Conservation (phyloP, 1,139 yeast genomes). For the Saccharomyces hybrid region DNA sequence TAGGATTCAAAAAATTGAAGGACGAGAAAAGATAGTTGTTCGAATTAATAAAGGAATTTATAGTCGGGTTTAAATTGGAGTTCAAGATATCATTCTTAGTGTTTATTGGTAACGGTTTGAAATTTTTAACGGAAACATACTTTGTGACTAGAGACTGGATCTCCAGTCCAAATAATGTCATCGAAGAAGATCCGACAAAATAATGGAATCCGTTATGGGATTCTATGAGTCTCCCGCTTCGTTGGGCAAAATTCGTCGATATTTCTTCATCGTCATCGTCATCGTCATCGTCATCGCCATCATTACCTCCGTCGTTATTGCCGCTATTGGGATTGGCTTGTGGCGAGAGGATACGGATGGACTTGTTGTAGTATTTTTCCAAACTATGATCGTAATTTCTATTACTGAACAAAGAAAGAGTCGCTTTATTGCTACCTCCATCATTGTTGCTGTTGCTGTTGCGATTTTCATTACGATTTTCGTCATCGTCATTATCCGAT, state of each 20-base stretch:
- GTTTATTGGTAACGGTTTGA: constrained; percentile 14
- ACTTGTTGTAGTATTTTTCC: neutral
- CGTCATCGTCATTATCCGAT: constrained; percentile 1
- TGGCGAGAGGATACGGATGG: neutral
- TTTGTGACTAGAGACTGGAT: constrained; percentile 46
- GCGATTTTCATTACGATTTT: neutral
- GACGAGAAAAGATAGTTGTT: neutral
- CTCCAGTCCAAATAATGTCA: constrained; percentile 72
- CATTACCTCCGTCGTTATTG: neutral
- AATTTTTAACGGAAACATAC: constrained; percentile 16
- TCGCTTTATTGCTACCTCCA: neutral
- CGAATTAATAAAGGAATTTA: neutral
- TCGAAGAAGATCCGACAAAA: constrained; percentile 72
- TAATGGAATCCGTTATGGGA: constrained; percentile 68
- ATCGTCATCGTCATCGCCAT: neutral
- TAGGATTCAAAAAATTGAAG: neutral
- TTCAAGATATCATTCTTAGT: neutral
- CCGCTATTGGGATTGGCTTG: neutral
- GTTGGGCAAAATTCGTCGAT: constrained; percentile 59
- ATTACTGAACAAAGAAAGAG: neutral
- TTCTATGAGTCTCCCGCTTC: constrained; percentile 61
- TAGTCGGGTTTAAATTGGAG: neutral
- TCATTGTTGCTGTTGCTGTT: neutral
- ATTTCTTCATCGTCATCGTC: constrained; percentile 36
- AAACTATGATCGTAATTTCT: neutral